phyloP scores from a whole-genome alignment of 805 yeast genomes.

The Sugiyamaella chiloensis region DNA sequence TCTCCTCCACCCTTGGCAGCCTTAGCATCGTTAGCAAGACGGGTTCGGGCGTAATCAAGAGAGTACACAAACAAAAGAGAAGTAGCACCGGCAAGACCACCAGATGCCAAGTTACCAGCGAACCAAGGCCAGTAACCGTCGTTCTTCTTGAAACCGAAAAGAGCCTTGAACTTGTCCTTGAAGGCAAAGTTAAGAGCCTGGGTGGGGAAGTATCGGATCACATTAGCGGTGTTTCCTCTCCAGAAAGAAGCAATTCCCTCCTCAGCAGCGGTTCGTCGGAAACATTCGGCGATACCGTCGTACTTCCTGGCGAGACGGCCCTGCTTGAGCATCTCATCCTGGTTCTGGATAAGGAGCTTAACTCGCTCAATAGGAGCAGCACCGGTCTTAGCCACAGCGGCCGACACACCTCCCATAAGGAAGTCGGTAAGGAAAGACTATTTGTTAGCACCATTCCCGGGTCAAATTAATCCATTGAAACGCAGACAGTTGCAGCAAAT shows the following conservation, averaged over 20 bases:
- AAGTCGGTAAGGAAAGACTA: constrained; percentile 34
- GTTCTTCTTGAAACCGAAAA: constrained; percentile 96
- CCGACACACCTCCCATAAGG: constrained; percentile 95
- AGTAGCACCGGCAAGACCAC: constrained; percentile 98
- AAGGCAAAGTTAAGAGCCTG: constrained; percentile 98
- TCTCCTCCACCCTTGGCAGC: constrained; percentile 76
- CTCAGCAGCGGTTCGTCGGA: constrained; percentile 88
- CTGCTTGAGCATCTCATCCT: constrained; percentile 97
- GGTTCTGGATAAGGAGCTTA: constrained; percentile 93
- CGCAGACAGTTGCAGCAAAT: background rate
- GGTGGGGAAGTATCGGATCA: constrained; percentile 98
- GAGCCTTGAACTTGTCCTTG: constrained; percentile 93
- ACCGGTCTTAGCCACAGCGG: constrained; percentile 97
- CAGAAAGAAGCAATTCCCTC: constrained; percentile 94
- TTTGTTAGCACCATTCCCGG: background rate
- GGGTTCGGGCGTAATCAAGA: constrained; percentile 96
- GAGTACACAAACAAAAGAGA: constrained; percentile 92
- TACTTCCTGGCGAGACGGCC: constrained; percentile 86
- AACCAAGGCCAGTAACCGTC: constrained; percentile 93
- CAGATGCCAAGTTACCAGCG: constrained; percentile 97
- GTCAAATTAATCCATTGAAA: background rate
- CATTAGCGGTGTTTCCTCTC: constrained; percentile 99
- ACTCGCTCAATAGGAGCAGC: constrained; percentile 98
- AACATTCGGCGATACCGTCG: constrained; percentile 90
- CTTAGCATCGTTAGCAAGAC: constrained; percentile 98